Evolutionary conservation across 2,329 filamentous ascomycete species (phyloP), one percentile per base, ranked within the genome.

Genomic region (Talaromyces sp.): DNA sequence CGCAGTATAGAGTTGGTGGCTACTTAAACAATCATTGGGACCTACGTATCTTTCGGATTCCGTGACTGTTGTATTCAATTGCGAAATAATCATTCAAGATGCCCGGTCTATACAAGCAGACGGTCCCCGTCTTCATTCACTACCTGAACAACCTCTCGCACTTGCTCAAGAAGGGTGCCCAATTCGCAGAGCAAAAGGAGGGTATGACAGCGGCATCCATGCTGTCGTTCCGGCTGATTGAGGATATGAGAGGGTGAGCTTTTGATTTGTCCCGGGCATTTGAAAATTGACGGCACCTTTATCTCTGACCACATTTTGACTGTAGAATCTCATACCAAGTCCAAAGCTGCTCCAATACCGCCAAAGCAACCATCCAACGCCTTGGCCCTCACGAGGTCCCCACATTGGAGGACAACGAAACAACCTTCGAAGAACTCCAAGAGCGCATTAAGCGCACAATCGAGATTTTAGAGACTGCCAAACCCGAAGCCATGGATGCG

Each of bases 341-440:
- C 70, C 78, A 83, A 47, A 58, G 62, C 41, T 63, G 62, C 43
- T 58, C 62, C 50, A 79, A 83, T 70, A 73, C 73, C 1, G 75
- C 80, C 43, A 82, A 82, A 65, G 73, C 73, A 63, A 68, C 79
- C 41, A 74, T 78, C 24, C 67, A 72, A 1, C 78, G 81, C 52
- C 68, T 82, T 54, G 78, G 73, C 3, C 75, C 75, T 39, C 68
- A 73, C 43, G 74, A 77, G 14, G 63, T 69, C 16, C 68, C 77
- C 9, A 54, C 68, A 0, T 69, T 79, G 11, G 74, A 76, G 1
- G 80, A 84, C 66, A 75, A 76, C 31, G 80, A 84, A 69, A 79
- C 74, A 39, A 84, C 83, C 0, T 83, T 86, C 59, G 74, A 75
- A 0, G 79, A 85, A 27, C 71, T 87, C 16, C 75, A 82, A 4